Percentiles rank a stretch among this genome's conserved stretches.
Evolutionary conservation across 768 basidiomycete species (phyloP).

Genomic region (Psilocybe sp.): DNA sequence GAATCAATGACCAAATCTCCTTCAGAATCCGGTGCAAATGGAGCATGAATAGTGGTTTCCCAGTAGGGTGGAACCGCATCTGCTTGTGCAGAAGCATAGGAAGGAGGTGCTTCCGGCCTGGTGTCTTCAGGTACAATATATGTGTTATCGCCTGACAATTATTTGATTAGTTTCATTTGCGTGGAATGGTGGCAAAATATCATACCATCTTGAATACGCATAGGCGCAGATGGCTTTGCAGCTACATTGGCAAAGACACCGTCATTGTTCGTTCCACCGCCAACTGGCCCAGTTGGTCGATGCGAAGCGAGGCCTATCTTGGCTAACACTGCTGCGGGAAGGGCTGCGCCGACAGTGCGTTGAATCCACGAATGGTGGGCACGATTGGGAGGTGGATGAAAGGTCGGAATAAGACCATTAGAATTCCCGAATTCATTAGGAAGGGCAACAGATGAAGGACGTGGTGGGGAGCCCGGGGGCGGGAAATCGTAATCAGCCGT

Average conservation of each 20-base stretch:
- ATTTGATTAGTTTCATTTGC: not conserved
- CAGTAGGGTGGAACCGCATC: slow-evolving; percentile 98
- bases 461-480: slow-evolving; percentile 81
- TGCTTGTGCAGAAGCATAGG: slow-evolving; percentile 87
- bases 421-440: slow-evolving; percentile 75
- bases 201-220: slow-evolving; percentile 60
- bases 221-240: slow-evolving; percentile 73
- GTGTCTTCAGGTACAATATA: slow-evolving; percentile 80
- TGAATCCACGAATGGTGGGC: slow-evolving; percentile 49
- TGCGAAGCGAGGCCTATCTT: slow-evolving; percentile 42
- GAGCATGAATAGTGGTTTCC: slow-evolving; percentile 95
- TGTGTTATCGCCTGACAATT: slow-evolving; percentile 58
- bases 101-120: slow-evolving; percentile 83
- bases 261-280: slow-evolving; percentile 73
- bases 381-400: slow-evolving; percentile 28
- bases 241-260: slow-evolving; percentile 96
- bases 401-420: slow-evolving; percentile 64
- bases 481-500: slow-evolving; percentile 76
- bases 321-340: slow-evolving; percentile 50
- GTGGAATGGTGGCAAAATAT: slow-evolving; percentile 12
- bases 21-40: slow-evolving; percentile 56
- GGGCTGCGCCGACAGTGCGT: slow-evolving; percentile 50
- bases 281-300: slow-evolving; percentile 44
- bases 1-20: slow-evolving; percentile 90
- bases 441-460: slow-evolving; percentile 57